Conservation (phyloP, 208 protist species). For the Trypanosomatidae sp. region DNA sequence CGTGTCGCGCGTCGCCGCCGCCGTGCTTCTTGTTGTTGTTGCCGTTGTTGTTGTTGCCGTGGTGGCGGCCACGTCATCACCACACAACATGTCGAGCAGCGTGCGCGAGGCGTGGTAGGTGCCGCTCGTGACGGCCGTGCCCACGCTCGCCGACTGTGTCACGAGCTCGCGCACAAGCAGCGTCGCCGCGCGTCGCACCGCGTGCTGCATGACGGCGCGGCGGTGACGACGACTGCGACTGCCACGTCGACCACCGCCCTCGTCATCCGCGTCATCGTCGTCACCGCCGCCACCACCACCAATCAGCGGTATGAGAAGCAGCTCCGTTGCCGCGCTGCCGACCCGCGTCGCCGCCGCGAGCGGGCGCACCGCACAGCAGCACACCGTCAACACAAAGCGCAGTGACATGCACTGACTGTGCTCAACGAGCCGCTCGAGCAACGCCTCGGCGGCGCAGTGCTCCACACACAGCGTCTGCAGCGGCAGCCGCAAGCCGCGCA, state of each 20-base stretch:
- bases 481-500: slow-evolving; percentile 14
- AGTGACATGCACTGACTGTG: slow-evolving; percentile 15
- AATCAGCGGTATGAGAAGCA: slow-evolving; percentile 32
- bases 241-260: too few relatives aligned
- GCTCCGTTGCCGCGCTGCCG: slow-evolving; percentile 16
- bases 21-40: background rate
- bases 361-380: slow-evolving; percentile 37
- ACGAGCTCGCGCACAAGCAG: slow-evolving; percentile 17
- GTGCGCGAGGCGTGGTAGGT: too few relatives aligned
- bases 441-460: slow-evolving; percentile 7
- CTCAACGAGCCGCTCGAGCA: slow-evolving; percentile 15
- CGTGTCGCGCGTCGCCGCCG: too few relatives aligned
- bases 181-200: slow-evolving; percentile 14
- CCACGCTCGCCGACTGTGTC: slow-evolving; percentile 2
- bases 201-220: slow-evolving; percentile 11
- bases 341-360: slow-evolving; percentile 29
- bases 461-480: slow-evolving; percentile 14
- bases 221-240: too few relatives aligned
- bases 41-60: slow-evolving; percentile 11
- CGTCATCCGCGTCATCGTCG: too few relatives aligned
- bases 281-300: slow-evolving; percentile 13
- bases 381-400: slow-evolving; percentile 21
- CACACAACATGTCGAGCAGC: too few relatives aligned
- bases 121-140: too few relatives aligned
- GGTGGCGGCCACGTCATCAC: too few relatives aligned